Evolutionary conservation across 2,329 filamentous ascomycete species (phyloP).

Genomic region (Sporothrix dimorphospora): DNA sequence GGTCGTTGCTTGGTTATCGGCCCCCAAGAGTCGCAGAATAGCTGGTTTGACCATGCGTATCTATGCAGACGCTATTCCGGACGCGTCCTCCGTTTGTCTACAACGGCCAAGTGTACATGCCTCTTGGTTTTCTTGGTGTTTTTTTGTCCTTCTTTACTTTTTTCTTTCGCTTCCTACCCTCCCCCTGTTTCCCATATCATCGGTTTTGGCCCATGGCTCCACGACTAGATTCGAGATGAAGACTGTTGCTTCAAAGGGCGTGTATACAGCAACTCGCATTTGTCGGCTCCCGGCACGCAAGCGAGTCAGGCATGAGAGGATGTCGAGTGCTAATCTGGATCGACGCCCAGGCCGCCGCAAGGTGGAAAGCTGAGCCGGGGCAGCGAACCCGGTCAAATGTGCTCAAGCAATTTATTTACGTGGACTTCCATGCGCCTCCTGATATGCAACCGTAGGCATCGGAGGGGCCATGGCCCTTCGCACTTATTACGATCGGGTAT

Average conservation of each 20-base stretch:
- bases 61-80: not conserved
- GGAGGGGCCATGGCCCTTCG: not conserved
- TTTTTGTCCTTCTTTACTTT: no score
- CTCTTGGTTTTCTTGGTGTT: no score
- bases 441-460: not conserved
- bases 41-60: not conserved
- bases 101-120: no score
- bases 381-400: not conserved
- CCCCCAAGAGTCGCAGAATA: not conserved
- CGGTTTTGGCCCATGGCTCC: no score
- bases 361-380: not conserved
- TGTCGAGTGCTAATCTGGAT: not conserved
- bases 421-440: not conserved
- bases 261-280: not conserved
- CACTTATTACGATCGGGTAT: not conserved
- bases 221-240: no score
- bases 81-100: no score
- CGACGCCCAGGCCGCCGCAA: not conserved
- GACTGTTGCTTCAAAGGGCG: not conserved
- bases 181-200: no score
- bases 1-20: not conserved
- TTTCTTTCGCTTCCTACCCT: no score
- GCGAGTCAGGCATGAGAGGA: not conserved
- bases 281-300: not conserved
- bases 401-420: not conserved